Conservation (phyloP, 75 land plant species). For the Adiantum capillusveneris region DNA sequence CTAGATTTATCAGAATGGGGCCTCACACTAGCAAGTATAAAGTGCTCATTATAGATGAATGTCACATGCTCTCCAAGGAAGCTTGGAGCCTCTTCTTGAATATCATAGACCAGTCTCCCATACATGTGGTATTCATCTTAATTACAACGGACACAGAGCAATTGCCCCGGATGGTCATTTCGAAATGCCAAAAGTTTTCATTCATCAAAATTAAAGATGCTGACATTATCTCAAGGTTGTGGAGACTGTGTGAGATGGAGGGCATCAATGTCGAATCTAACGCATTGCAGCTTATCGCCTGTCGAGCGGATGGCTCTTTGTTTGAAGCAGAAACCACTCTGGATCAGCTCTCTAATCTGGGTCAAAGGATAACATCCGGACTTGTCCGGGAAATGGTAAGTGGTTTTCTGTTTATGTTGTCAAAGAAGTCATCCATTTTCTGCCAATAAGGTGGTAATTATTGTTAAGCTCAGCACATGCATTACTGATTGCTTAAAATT, state of each 20-base stretch:
- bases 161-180: slow-evolving; percentile 67
- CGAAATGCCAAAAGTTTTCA: slow-evolving; percentile 83
- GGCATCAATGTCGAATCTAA: slow-evolving; percentile 63
- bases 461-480: too few species aligned
- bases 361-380: slow-evolving; percentile 57
- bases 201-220: slow-evolving; percentile 79
- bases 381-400: slow-evolving; percentile 86
- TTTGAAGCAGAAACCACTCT: slow-evolving; percentile 93
- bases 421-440: too few species aligned
- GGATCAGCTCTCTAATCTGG: slow-evolving; percentile 84
- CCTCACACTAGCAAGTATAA: slow-evolving; percentile 1
- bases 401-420: too few species aligned
- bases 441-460: too few species aligned
- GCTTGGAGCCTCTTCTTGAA: slow-evolving; percentile 33
- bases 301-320: slow-evolving; percentile 82
- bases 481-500: too few species aligned
- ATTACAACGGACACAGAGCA: slow-evolving; percentile 57
- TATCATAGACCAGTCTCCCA: slow-evolving; percentile 22
- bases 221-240: slow-evolving; percentile 64
- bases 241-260: slow-evolving; percentile 55
- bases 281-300: slow-evolving; percentile 75
- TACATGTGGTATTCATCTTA: slow-evolving; percentile 70
- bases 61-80: slow-evolving; percentile 26
- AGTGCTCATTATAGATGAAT: slow-evolving; percentile 40
- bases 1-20: background rate